These are phyloP conservation scores for Hypsizygus marmoreus DNA, from an alignment of 768 basidiomycete species.

Conservation along the genomic window DNA sequence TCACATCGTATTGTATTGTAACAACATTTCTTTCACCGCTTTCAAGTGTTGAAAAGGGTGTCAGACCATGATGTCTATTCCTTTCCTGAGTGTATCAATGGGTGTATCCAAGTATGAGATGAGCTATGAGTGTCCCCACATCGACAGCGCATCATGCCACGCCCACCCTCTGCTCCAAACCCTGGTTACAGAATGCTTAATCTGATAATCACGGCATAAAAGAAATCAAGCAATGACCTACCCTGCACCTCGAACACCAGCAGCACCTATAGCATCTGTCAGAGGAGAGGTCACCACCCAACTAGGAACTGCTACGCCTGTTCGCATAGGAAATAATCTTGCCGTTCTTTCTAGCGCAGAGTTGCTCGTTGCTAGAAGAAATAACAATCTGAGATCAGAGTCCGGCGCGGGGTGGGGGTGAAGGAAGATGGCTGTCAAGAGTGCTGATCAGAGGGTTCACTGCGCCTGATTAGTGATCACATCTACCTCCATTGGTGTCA, in stretches of 20 bases:
- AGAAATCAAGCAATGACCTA: conserved; percentile 35
- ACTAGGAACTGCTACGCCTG: conserved; percentile 74
- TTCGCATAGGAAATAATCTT: conserved; percentile 83
- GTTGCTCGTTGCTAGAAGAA: conserved; percentile 60
- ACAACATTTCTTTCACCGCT: conserved; percentile 57
- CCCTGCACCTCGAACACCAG: conserved; percentile 80
- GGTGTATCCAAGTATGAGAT: background rate
- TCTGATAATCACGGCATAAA: background rate
- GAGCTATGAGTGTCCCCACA: too few relatives aligned
- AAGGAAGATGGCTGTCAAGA: too few relatives aligned
- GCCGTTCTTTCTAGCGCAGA: conserved; percentile 65
- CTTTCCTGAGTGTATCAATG: conserved; percentile 6
- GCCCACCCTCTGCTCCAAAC: conserved; percentile 39
- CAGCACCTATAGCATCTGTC: conserved; percentile 64
- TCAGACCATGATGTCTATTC: conserved; percentile 9
- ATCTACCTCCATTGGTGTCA: conserved; percentile 31
- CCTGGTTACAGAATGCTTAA: conserved; percentile 9
- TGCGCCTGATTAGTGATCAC: conserved; percentile 9
- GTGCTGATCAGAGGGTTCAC: conserved; percentile 9
- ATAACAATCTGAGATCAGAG: conserved; percentile 39
- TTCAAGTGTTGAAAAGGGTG: conserved; percentile 55
- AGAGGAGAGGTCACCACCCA: conserved; percentile 66
- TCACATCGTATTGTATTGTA: conserved; percentile 85
- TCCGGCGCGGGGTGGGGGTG: conserved; percentile 58
- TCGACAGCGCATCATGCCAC: conserved; percentile 48